Percentiles rank a stretch among this genome's conserved stretches.
phyloP scores from a whole-genome alignment of 257 asterid genomes.

The Paulownia fortunei region DNA sequence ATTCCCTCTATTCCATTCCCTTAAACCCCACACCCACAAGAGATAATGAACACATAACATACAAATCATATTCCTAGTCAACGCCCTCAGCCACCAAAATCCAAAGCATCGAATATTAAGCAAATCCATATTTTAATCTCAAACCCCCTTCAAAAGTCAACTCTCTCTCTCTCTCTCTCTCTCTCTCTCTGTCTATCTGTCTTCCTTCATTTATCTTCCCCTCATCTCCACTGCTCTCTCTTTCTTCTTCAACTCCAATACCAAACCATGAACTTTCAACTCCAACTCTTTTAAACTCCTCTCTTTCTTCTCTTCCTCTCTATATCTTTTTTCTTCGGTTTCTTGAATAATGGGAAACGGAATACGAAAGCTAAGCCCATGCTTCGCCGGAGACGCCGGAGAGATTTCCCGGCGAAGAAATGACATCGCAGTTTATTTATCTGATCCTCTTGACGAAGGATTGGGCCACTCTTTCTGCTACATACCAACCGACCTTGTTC shows the following conservation, averaged over 20 bases:
- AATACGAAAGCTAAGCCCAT: slow-evolving; percentile 54
- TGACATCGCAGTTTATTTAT: slow-evolving; percentile 46
- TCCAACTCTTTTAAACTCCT: background rate
- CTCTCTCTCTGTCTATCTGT: too few relatives aligned
- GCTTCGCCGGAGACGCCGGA: slow-evolving; percentile 88
- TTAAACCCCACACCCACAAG: slow-evolving; percentile 43
- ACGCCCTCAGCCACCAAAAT: slow-evolving; percentile 49
- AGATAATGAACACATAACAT: slow-evolving; percentile 6
- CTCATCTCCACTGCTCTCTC: slow-evolving; percentile 1
- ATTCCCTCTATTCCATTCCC: slow-evolving; percentile 35
- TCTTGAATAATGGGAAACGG: slow-evolving; percentile 72
- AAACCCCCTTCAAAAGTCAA: slow-evolving; percentile 57
- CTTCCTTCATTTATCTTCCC: slow-evolving; percentile 34
- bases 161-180: slow-evolving; percentile 52
- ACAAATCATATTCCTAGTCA: slow-evolving; percentile 36
- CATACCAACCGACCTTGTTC: slow-evolving; percentile 68
- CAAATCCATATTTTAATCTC: slow-evolving; percentile 33
- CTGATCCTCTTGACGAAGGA: slow-evolving; percentile 84
- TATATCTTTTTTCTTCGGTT: slow-evolving; percentile 4
- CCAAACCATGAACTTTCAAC: slow-evolving; percentile 32
- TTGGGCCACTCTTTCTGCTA: slow-evolving; percentile 94
- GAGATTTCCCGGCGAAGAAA: slow-evolving; percentile 79
- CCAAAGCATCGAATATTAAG: slow-evolving; percentile 43
- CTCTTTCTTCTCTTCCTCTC: background rate
- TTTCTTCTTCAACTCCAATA: slow-evolving; percentile 31